Evolutionary conservation across 2,329 filamentous ascomycete species (phyloP).

Genomic region (Elsinoe ampelina): DNA sequence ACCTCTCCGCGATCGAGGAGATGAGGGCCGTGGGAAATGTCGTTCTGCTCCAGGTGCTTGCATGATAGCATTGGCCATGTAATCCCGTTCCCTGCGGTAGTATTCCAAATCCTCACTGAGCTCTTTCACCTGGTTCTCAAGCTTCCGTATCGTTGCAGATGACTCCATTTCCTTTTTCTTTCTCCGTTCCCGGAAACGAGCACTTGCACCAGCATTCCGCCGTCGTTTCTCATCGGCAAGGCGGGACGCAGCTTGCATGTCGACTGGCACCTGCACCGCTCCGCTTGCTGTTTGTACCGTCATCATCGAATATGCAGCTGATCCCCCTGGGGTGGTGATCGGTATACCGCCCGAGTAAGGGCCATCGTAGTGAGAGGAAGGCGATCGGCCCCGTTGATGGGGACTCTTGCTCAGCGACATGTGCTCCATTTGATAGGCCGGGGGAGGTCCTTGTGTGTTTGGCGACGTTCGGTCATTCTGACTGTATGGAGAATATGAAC

Average conservation of each 20-base stretch:
- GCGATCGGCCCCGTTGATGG: conserved; percentile 22
- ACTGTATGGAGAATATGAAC: conserved; percentile 41
- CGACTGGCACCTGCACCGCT: conserved; percentile 56
- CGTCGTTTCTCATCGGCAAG: conserved; percentile 78
- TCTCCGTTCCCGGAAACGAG: conserved; percentile 68
- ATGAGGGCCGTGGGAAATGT: conserved; percentile 36
- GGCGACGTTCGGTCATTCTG: conserved; percentile 29
- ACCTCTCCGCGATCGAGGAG: conserved; percentile 29
- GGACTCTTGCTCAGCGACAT: conserved; percentile 15
- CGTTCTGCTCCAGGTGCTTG: conserved; percentile 46
- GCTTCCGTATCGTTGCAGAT: conserved; percentile 55
- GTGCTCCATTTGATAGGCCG: neutral
- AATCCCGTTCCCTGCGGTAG: conserved; percentile 63
- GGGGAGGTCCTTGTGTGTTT: conserved; percentile 13
- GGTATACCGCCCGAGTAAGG: conserved; percentile 31
- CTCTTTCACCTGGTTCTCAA: conserved; percentile 61
- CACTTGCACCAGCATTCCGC: conserved; percentile 77
- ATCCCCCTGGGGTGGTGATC: conserved; percentile 35
- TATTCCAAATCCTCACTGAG: conserved; percentile 60
- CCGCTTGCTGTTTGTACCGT: conserved; percentile 44
- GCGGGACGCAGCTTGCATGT: conserved; percentile 68
- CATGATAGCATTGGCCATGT: conserved; percentile 57
- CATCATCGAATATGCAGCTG: conserved; percentile 45
- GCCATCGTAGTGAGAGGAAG: conserved; percentile 27
- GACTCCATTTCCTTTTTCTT: conserved; percentile 75